A percentile compares a stretch with the other conserved stretches of the same genome.
Evolutionary conservation across 805 yeast genomes (phyloP).

Genomic region (Barnettozyma salicaria): DNA sequence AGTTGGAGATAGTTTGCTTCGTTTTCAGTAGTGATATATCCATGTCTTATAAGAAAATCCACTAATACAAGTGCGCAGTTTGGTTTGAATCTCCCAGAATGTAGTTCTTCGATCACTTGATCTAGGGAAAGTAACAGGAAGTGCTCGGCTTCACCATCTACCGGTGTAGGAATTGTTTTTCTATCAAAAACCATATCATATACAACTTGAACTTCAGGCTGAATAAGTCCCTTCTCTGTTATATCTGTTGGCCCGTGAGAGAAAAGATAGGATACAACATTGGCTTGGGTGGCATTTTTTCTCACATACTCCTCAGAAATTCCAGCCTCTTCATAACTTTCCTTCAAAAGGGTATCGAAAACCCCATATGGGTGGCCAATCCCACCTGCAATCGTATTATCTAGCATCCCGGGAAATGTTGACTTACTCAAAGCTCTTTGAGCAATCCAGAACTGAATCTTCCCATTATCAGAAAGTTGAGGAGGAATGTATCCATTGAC

Average conservation of each 20-base stretch:
- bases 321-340: conserved; percentile 89
- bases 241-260: conserved; percentile 30
- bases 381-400: conserved; percentile 95
- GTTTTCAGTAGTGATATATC: conserved; percentile 54
- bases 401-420: conserved; percentile 87
- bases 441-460: conserved; percentile 74
- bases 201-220: conserved; percentile 82
- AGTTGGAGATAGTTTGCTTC: conserved; percentile 67
- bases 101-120: conserved; percentile 47
- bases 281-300: conserved; percentile 42
- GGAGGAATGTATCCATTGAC: conserved; percentile 70
- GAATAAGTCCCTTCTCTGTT: conserved; percentile 52
- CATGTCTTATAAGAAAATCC: conserved; percentile 86
- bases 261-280: conserved; percentile 64
- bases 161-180: conserved; percentile 45
- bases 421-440: conserved; percentile 69
- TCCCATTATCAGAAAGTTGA: conserved; percentile 31
- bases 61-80: conserved; percentile 76
- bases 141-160: conserved; percentile 71
- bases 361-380: conserved; percentile 74
- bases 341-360: conserved; percentile 75
- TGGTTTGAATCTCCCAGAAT: conserved; percentile 70
- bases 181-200: conserved; percentile 60
- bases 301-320: conserved; percentile 47
- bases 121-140: conserved; percentile 59